These are phyloP conservation scores for Microthlaspi erraticum DNA, from an alignment of 345 rosid genomes.

Conservation along the genomic window DNA sequence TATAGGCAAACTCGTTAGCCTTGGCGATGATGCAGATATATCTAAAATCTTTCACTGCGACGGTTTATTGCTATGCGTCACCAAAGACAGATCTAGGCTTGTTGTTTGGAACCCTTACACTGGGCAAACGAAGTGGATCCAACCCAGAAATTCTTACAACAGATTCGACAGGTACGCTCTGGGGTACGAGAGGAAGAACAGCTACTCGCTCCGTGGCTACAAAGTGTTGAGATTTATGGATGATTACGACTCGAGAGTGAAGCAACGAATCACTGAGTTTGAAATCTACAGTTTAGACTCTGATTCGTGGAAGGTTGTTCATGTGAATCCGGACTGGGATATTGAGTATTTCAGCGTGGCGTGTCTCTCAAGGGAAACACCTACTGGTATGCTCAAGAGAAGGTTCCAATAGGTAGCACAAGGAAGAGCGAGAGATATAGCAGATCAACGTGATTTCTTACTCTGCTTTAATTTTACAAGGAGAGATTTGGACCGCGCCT, in stretches of 20 bases:
- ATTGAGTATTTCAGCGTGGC: not conserved
- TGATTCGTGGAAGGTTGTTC: slow-evolving; percentile 14
- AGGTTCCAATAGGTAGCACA: not conserved
- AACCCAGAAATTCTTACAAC: not conserved
- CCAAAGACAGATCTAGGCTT: not conserved
- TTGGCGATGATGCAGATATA: not conserved
- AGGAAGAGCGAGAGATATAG: not conserved
- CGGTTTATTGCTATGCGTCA: not conserved
- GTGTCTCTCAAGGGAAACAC: not conserved
- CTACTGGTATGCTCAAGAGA: not conserved
- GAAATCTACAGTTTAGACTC: slow-evolving; percentile 4
- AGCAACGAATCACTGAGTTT: not conserved
- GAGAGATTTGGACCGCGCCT: not conserved
- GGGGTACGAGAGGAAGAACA: not conserved
- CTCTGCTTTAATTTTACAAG: not conserved
- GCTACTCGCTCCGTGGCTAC: not conserved
- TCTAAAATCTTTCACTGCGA: not conserved
- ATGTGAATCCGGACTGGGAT: not conserved
- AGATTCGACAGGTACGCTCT: not conserved
- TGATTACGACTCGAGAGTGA: not conserved
- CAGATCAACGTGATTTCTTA: not conserved
- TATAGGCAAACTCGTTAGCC: slow-evolving; percentile 14
- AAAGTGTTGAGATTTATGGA: slow-evolving; percentile 12
- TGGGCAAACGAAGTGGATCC: not conserved
- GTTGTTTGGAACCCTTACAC: not conserved